phyloP scores from a whole-genome alignment of 164 flowering plant genomes.

The Tinospora cordifolia region DNA sequence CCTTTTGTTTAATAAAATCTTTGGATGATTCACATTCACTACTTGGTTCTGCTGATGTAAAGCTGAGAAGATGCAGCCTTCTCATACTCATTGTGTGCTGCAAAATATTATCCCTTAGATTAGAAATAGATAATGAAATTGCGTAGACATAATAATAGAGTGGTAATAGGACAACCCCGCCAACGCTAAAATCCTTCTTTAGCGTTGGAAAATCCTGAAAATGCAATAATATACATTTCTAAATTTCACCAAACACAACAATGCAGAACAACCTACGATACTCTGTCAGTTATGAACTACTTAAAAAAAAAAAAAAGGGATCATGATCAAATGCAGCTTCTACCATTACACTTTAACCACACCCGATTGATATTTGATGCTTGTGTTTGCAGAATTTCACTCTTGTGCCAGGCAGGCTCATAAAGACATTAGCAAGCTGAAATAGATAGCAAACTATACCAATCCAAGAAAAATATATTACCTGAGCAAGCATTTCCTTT shows the following conservation, averaged over 20 bases:
- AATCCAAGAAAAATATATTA: not conserved
- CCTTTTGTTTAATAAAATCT: constrained; percentile 16
- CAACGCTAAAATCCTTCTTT: not conserved
- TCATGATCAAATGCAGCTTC: no score
- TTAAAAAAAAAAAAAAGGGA: no score
- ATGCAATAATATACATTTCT: no score
- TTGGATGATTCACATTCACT: constrained; percentile 12
- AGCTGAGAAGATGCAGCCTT: constrained; percentile 11
- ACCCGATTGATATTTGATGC: not conserved
- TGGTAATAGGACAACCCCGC: no score
- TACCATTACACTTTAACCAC: no score
- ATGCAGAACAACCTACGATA: no score
- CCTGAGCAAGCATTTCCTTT: constrained; percentile 25
- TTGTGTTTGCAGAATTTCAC: not conserved
- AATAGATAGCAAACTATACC: not conserved
- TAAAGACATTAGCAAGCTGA: not conserved
- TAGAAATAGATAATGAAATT: not conserved
- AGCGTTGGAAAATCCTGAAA: not conserved
- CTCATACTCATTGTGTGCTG: constrained; percentile 29
- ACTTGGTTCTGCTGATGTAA: constrained; percentile 15
- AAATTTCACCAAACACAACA: no score
- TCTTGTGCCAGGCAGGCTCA: not conserved
- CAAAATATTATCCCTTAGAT: not conserved
- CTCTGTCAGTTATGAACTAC: no score
- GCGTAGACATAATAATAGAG: not conserved